Base-by-base conservation (phyloP, 2,329 filamentous ascomycete species). In the Apiospora phragmitis region DNA sequence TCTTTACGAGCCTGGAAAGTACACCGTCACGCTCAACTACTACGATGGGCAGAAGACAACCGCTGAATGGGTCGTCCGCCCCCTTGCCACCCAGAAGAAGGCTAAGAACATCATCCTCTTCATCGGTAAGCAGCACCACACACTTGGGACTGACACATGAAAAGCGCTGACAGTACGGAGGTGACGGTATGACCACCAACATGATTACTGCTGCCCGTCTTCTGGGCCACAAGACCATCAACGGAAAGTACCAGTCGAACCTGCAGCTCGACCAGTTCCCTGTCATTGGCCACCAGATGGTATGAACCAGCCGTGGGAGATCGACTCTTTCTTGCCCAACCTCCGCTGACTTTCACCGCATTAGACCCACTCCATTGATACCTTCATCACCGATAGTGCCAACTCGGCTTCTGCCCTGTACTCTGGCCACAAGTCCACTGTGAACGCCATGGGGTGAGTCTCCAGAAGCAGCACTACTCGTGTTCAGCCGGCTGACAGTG, bases 81-180 rank as follows among this genome's bases (percentile, higher is more conserved):
- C 93, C 67, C 82, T 95, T 41, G 86, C 89, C 45, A 87, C 89
- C 70, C 85, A 89, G 80, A 91, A 92, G 81, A 93, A 90, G 83
- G 91, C 93, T 49, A 96, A 95, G 88, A 96, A 96, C 75, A 90
- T 96, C 74, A 89, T 96, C 75, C 86, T 96, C 73, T 97, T 96
- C 82, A 93, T 97, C 74, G 94, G 94, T 79, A 88, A 70, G 88
- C 3, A 70, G 88, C 3, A 49, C 9, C 47, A 24, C 7, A 11
- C 45, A 12, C 9, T n/a, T 24, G n/a, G 1, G n/a, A 49, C 6
- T 14, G 1, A 26, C 26, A 3, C 9, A 14, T 7, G 3, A 12
- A 12, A 21, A 26, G n/a, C 47, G 55, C 69, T 68, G 38, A 24
- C 43, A 26, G 21, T 7, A 2, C 24, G 35, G 29, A 74, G 77